phyloP scores from a whole-genome alignment of 805 yeast species.

The Spathaspora arborariae region DNA sequence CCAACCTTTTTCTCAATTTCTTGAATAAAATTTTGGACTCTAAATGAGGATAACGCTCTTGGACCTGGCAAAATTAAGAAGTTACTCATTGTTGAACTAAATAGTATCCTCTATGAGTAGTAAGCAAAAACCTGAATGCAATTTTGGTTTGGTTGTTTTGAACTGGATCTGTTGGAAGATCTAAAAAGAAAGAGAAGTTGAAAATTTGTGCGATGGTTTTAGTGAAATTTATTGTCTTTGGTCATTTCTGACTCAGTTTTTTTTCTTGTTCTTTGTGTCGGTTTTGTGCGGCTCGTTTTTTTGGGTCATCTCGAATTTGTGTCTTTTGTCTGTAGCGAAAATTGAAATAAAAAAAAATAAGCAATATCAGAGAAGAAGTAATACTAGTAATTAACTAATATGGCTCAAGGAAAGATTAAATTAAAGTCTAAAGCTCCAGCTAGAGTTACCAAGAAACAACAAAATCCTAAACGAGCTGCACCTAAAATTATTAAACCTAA shows the following conservation, averaged over 20 bases:
- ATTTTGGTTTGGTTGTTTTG: not conserved
- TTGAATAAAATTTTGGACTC: slow-evolving; percentile 68
- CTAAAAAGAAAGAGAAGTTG: not conserved
- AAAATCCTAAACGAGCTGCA: slow-evolving; percentile 62
- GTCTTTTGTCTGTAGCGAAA: too few relatives aligned
- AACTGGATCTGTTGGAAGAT: not conserved
- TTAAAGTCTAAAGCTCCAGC: slow-evolving; percentile 47
- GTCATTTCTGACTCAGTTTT: not conserved
- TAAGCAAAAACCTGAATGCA: not conserved
- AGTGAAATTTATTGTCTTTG: not conserved
- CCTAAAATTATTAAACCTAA: slow-evolving; percentile 70
- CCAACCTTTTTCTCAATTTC: slow-evolving; percentile 72
- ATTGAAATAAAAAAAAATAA: not conserved
- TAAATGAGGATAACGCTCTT: slow-evolving; percentile 80
- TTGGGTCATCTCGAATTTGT: not conserved
- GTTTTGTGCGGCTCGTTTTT: not conserved
- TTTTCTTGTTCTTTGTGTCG: not conserved
- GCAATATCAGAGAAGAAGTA: not conserved
- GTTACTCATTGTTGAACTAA: slow-evolving; percentile 11
- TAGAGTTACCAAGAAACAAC: slow-evolving; percentile 63
- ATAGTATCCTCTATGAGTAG: not conserved
- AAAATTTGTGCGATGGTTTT: not conserved
- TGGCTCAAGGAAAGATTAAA: slow-evolving; percentile 77
- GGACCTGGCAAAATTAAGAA: slow-evolving; percentile 74
- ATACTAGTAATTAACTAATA: slow-evolving; percentile 16